phyloP scores from a whole-genome alignment of 2,329 filamentous ascomycete species.

The Trichothecium roseum region DNA sequence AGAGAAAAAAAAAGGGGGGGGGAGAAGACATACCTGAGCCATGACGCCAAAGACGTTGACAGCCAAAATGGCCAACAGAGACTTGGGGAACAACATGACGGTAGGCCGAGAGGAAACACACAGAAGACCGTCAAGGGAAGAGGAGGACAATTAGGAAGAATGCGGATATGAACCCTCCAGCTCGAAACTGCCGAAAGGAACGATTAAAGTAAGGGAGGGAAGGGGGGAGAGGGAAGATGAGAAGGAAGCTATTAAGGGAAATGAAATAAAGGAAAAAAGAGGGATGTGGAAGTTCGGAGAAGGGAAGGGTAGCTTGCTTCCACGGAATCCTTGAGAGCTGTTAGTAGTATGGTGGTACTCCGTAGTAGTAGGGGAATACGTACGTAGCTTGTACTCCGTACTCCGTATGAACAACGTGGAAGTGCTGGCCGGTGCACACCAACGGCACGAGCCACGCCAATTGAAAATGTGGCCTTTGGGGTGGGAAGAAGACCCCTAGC shows the following conservation, averaged over 20 bases:
- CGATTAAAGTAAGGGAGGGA: constrained; percentile 1
- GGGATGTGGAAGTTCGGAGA: neutral
- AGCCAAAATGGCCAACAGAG: constrained; percentile 61
- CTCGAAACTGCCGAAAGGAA: constrained; percentile 5
- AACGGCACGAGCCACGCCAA: too few relatives aligned
- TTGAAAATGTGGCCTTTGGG: too few relatives aligned
- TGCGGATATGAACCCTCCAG: constrained; percentile 1
- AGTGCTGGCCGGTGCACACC: too few relatives aligned
- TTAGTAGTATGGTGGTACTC: too few relatives aligned
- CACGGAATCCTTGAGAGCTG: too few relatives aligned
- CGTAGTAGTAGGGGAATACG: too few relatives aligned
- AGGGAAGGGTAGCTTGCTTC: too few relatives aligned
- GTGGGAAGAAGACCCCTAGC: too few relatives aligned
- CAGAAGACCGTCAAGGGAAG: constrained; percentile 4
- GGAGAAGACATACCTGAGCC: constrained; percentile 42
- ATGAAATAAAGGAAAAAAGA: neutral
- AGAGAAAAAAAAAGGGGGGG: neutral
- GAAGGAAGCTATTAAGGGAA: too few relatives aligned
- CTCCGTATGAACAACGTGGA: too few relatives aligned
- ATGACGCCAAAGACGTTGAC: constrained; percentile 56
- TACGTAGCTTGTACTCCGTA: too few relatives aligned
- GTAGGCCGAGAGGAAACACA: neutral
- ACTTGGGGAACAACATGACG: constrained; percentile 64
- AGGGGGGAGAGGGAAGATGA: constrained; percentile 4
- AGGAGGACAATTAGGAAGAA: constrained; percentile 2